These are phyloP conservation scores for Chlamydomonas applanata DNA, from an alignment of 139 green algal species.

Conservation along the genomic window DNA sequence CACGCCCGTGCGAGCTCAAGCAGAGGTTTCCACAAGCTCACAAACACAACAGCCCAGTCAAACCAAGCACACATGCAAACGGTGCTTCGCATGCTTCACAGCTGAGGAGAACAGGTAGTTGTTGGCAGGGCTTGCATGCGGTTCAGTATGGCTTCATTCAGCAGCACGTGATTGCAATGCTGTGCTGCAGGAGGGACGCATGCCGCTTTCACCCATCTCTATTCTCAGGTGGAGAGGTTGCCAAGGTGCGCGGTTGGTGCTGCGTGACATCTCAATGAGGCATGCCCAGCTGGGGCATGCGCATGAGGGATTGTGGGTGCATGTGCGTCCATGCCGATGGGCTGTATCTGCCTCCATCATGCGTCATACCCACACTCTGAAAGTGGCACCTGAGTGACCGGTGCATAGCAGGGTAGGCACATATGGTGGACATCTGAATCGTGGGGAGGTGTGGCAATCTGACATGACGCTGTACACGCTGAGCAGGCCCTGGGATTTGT, in stretches of 20 bases:
- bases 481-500: constrained; percentile 57
- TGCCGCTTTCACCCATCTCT: constrained; percentile 56
- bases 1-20: too few species aligned
- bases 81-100: too few species aligned
- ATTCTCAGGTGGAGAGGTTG: constrained; percentile 58
- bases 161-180: too few species aligned
- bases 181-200: neutral
- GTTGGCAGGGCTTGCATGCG: neutral
- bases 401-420: neutral
- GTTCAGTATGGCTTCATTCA: too few species aligned
- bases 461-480: neutral
- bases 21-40: too few species aligned
- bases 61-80: too few species aligned
- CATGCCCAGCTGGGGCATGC: too few species aligned
- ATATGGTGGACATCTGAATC: neutral
- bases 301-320: neutral
- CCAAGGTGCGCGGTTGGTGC: constrained; percentile 56
- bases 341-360: neutral
- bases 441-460: neutral
- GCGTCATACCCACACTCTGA: too few species aligned
- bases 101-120: neutral
- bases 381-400: too few species aligned
- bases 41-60: too few species aligned
- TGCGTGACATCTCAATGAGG: too few species aligned
- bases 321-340: neutral